Conservation (phyloP, 2,329 filamentous ascomycete genomes). For the Falciphora oryzae region DNA sequence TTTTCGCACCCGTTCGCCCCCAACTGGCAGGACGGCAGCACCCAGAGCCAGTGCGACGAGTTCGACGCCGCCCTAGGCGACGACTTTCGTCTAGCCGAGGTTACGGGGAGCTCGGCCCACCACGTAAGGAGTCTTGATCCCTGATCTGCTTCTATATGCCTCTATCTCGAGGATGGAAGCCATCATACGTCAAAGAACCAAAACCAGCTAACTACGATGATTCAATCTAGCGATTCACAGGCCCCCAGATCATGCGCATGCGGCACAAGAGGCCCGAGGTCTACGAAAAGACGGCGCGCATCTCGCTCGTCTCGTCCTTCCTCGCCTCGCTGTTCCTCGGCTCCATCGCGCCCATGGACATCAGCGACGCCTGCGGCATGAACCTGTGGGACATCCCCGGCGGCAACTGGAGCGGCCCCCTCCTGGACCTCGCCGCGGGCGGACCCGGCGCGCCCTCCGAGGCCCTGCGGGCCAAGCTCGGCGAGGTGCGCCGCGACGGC, state of each 20-base stretch:
- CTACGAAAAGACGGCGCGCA: constrained; percentile 74
- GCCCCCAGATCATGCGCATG: constrained; percentile 91
- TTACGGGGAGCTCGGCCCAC: constrained; percentile 88
- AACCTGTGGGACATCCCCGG: constrained; percentile 88
- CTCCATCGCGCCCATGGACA: constrained; percentile 80
- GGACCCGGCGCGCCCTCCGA: constrained; percentile 46
- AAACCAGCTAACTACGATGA: constrained; percentile 10
- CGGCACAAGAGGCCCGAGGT: constrained; percentile 72
- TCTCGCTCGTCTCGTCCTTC: constrained; percentile 94
- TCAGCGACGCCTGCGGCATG: constrained; percentile 93
- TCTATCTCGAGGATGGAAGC: not conserved
- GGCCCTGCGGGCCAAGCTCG: constrained; percentile 71
- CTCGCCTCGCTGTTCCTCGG: constrained; percentile 87
- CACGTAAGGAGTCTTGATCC: constrained; percentile 55
- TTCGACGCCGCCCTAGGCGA: constrained; percentile 72
- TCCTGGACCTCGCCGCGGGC: constrained; percentile 72
- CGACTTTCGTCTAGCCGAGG: constrained; percentile 63
- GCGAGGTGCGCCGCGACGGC: constrained; percentile 72
- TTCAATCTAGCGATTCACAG: constrained; percentile 72
- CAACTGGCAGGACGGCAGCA: constrained; percentile 98
- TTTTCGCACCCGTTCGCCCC: constrained; percentile 85
- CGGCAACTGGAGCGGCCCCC: constrained; percentile 65
- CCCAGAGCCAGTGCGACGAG: constrained; percentile 81
- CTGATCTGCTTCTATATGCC: not conserved
- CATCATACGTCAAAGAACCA: no score